phyloP scores from a whole-genome alignment of 306 rosid species.

The Ormosia emarginata region DNA sequence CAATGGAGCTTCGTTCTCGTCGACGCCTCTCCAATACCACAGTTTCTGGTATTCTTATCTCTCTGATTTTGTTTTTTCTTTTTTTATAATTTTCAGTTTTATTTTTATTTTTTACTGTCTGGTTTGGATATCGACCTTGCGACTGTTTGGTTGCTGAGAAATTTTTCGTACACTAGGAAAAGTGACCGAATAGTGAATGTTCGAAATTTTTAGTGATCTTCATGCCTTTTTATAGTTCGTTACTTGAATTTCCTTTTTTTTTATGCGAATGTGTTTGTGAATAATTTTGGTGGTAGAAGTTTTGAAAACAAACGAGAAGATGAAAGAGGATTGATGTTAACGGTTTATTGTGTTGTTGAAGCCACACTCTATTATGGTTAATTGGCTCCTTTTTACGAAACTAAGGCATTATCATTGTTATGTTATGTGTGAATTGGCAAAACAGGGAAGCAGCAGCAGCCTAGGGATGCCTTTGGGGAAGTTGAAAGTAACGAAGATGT shows the following conservation, averaged over 20 bases:
- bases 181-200: background rate
- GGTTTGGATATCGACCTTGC: background rate
- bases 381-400: background rate
- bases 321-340: background rate
- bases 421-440: background rate
- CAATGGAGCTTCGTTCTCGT: constrained; percentile 63
- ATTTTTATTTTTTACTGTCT: background rate
- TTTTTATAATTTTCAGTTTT: background rate
- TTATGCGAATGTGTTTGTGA: background rate
- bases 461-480: background rate
- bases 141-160: background rate
- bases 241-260: background rate
- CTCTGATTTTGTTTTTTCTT: background rate
- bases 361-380: background rate
- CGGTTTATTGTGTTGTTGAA: constrained; percentile 2
- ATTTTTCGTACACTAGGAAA: background rate
- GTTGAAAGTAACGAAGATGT: constrained; percentile 8
- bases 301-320: background rate
- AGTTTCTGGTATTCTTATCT: constrained; percentile 30
- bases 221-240: background rate
- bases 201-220: background rate
- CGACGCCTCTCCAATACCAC: background rate
- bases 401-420: background rate
- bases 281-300: background rate
- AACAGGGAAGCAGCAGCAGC: constrained; percentile 23